Percentiles rank a stretch among this genome's conserved stretches.
Evolutionary conservation across 2,329 filamentous ascomycete genomes (phyloP).

Genomic region (Sordariomycetes sp.): DNA sequence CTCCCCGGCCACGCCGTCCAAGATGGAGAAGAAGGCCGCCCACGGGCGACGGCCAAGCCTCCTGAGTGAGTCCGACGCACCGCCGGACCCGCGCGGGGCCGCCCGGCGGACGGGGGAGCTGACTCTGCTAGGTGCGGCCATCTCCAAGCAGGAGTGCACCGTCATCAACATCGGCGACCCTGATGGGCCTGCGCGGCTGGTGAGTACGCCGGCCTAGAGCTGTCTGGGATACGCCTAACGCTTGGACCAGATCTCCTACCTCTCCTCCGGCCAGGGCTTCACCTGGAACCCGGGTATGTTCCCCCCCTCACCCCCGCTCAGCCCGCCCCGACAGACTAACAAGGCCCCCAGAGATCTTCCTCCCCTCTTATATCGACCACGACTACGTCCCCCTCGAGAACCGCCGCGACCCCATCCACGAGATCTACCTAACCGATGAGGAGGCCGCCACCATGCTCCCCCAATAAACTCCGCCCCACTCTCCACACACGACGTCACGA

Average conservation of each 20-base stretch:
- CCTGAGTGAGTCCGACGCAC: constrained; percentile 34
- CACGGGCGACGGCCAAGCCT: constrained; percentile 51
- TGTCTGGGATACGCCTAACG: not conserved
- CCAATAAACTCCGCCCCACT: constrained; percentile 27
- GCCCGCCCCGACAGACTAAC: not conserved
- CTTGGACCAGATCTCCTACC: constrained; percentile 57
- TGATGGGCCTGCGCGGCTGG: constrained; percentile 61
- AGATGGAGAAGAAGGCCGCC: constrained; percentile 24
- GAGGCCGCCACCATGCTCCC: constrained; percentile 61
- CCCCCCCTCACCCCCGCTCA: not conserved
- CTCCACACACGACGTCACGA: not conserved
- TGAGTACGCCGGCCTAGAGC: constrained; percentile 26
- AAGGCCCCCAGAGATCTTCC: constrained; percentile 57
- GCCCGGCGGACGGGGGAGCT: not conserved
- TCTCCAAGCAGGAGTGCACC: constrained; percentile 67
- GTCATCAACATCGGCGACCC: constrained; percentile 69
- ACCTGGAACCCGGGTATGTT: constrained; percentile 66
- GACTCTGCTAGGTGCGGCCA: constrained; percentile 47
- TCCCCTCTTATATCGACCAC: constrained; percentile 66
- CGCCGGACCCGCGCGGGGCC: not conserved
- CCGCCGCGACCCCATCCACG: constrained; percentile 65
- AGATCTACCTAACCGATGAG: constrained; percentile 69
- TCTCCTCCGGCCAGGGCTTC: constrained; percentile 70
- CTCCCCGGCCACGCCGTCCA: constrained; percentile 30
- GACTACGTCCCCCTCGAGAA: constrained; percentile 67